Evolutionary conservation across 2,329 filamentous ascomycete genomes (phyloP), one percentile per base, ranked within the genome.

Genomic region (Beauveria rudraprayagi): DNA sequence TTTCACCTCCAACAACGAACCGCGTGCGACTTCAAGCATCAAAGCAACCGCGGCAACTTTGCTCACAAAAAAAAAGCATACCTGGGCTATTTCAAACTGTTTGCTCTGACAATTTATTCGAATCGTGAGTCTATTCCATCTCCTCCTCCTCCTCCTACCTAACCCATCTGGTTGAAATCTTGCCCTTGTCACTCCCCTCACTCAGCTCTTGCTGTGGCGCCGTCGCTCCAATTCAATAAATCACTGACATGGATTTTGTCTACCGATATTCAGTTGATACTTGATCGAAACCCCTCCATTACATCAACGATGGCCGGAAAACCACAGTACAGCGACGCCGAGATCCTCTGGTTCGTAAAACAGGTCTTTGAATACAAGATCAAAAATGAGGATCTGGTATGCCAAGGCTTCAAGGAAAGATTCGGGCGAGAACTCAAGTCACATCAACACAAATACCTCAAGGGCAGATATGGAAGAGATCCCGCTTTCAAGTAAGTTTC

Each of bases 281-380:
- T n/a, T 14, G 6, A 17, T 59, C 10, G 3, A 46, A 26, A 26
- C 5, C 3, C 17, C 5, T 26, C 1, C 9, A 16, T n/a, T 28
- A 30, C 24, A 44, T 62, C 14, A n/a, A 44, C 24, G 9, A 75
- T 75, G 73, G 71, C 70, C 24, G 73, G 74, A 16, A 67, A 71
- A 5, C 66, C 70, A 5, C 67, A 69, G 43, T 77, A 77, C 65
- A 69, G 65, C 10, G 62, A 67, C 8, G 67, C 70, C 1, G 67
- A 77, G 64, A 73, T 77, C 48, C 63, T 65, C 51, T 76, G 71
- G 64, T 63, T 76, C 44, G 67, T 77, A 61, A 67, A 1, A 60
- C 65, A 1, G 66, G 72, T 54, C 64, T 75, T 5, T 37, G 6
- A 17, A 56, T 9, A 64, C 1, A 67, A 67, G n/a, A 66, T 66